Evolutionary conservation across 106 monocot species (phyloP), one percentile per base, ranked within the genome.

Genomic region (Hemerocallis citrina): DNA sequence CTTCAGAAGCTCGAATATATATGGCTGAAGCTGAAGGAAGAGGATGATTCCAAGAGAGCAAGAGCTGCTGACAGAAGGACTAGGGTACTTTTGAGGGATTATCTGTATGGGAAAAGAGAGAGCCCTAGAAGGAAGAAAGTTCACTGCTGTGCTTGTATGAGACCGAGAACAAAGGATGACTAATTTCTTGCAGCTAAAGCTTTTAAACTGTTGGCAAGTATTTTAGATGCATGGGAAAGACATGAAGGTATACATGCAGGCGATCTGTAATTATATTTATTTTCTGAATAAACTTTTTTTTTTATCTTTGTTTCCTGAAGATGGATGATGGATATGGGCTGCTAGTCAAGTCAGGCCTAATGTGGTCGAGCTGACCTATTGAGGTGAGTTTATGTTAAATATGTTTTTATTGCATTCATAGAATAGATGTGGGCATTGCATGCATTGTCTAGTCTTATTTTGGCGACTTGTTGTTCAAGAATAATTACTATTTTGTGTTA

Each of bases 41-140:
- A 70, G 43, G 37, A 66, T 40, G 60, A 69, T 23, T 34, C 64
- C 43, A 55, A 57, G 40, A 70, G 41, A 45, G 55, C 27, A n/a
- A 76, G 33, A 74, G 61, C 71, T 21, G 52, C 67, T 0, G 81
- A 75, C 12, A 78, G 72, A 35, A 63, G 77, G 37, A 51, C 74
- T 40, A 74, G 66, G 14, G 68, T 82, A 10, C 42, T 67, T 34
- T 41, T 89, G 59, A 77, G 71, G 63, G 77, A 80, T 51, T 77
- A 80, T 54, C 57, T 89, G 7, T 84, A 89, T 54, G 80, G 83
- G 36, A 74, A 32, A 76, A 68, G 71, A 73, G 45, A 70, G 51
- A 58, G 61, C 57, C 25, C 24, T 2, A 59, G 70, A 27, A 33
- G 46, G 7, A 77, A 64, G 68, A 89, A 77, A 65, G 16, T 30